Evolutionary conservation across 306 rosid genomes (phyloP), one percentile per base, ranked within the genome.

Genomic region (Sophora flavescens): DNA sequence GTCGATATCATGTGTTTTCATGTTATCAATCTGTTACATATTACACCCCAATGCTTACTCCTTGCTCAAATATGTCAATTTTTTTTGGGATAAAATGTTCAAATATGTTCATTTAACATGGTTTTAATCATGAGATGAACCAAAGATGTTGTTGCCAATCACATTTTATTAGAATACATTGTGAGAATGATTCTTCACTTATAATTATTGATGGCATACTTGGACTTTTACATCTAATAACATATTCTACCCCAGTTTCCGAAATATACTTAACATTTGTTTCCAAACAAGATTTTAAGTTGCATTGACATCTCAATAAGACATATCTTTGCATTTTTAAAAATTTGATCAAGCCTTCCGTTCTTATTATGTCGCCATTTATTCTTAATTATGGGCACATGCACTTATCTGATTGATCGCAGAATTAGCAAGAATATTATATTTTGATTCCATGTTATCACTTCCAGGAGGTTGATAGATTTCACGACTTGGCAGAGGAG

Each of bases 401-500:
- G 59, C 35, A 50, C 44, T 60, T 44, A 57, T 76, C 38, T 79
- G 33, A 30, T 68, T 76, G 68, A 56, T 10, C 52, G 36, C 76
- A 51, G 38, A 79, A 52, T 63, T 64, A 47, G 14, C 61, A 33
- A 63, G 32, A 54, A 6, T 45, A 59, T 56, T 47, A 33, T 41
- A 63, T 77, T 68, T 57, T 63, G 38, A 76, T 45, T 76, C 80
- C 69, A 62, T 85, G 42, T 52, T 48, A 62, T 51, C 15, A 78
- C 70, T 79, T 86, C 70, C 88, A 95, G 98, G 98, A 92, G 87
- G 96, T 95, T 78, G 98, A 95, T 85, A 89, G 80, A 87, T 95
- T 90, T 86, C 69, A 75, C 4, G 97, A 92, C 57, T 81, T 92
- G 54, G 90, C 76, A 72, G 96, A 95, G 78, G 90, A 86, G 69